phyloP scores from a whole-genome alignment of 768 basidiomycete genomes.

The Calvatia gigantea region DNA sequence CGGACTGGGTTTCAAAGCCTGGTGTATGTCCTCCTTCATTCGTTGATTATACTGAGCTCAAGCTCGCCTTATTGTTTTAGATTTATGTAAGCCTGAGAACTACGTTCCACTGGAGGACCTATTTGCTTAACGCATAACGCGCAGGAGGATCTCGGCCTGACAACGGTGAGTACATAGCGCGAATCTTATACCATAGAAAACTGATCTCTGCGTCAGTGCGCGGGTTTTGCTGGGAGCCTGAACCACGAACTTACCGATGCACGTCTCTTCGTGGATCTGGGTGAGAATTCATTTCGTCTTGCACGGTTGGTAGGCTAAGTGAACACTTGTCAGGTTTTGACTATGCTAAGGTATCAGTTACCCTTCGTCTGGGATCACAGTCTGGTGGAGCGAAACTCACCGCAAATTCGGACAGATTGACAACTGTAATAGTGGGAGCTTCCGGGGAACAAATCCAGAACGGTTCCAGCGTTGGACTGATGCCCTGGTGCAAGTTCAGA shows the following conservation, averaged over 20 bases:
- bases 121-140: not conserved
- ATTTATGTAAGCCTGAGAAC: conserved; percentile 15
- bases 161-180: conserved; percentile 15
- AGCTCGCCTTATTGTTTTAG: not conserved
- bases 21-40: conserved; percentile 16
- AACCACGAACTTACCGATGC: conserved; percentile 24
- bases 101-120: not conserved
- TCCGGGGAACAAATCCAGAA: conserved; percentile 19
- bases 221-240: conserved; percentile 23
- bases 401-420: conserved; percentile 14
- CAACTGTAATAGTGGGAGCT: conserved; percentile 17
- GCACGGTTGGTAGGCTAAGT: not conserved
- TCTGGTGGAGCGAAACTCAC: not conserved
- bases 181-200: not conserved
- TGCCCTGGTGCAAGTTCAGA: conserved; percentile 20
- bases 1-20: conserved; percentile 21
- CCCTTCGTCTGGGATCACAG: not conserved
- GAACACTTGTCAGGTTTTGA: conserved; percentile 18
- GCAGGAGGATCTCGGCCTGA: conserved; percentile 22
- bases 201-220: conserved; percentile 16
- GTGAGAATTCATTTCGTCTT: conserved; percentile 6
- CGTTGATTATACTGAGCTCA: not conserved
- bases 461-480: conserved; percentile 24
- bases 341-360: conserved; percentile 18
- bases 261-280: conserved; percentile 22